A percentile compares a stretch with the other conserved stretches of the same genome.
Conservation (phyloP, 2,329 filamentous ascomycete species). For the Alternaria sp. region DNA sequence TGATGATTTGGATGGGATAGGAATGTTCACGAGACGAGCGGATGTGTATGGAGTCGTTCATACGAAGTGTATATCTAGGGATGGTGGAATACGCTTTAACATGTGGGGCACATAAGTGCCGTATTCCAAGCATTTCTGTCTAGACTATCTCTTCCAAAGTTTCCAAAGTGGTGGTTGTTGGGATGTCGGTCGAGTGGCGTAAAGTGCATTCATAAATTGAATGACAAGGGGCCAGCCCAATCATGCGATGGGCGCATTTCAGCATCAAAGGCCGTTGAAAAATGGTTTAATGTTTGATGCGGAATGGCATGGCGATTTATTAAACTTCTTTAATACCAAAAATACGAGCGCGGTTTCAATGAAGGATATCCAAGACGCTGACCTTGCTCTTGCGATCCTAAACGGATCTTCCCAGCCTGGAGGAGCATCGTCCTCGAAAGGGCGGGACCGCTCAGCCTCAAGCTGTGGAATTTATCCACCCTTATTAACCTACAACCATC, state of each 20-base stretch:
- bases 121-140: background rate
- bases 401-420: background rate
- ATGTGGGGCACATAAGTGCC: slow-evolving; percentile 5
- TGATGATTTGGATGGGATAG: background rate
- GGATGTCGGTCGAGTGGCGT: slow-evolving; percentile 6
- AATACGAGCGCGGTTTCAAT: background rate
- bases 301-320: background rate
- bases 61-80: background rate
- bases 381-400: background rate
- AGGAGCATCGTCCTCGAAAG: background rate
- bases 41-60: background rate
- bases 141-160: background rate
- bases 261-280: background rate
- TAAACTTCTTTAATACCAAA: background rate
- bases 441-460: background rate
- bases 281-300: background rate
- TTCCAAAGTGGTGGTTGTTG: background rate
- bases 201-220: slow-evolving; percentile 12
- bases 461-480: background rate
- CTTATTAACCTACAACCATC: slow-evolving; percentile 2
- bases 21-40: background rate
- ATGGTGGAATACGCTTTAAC: too few species aligned
- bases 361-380: background rate
- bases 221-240: slow-evolving; percentile 10
- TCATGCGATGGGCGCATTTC: background rate